Percentiles rank a stretch among this genome's conserved stretches.
Evolutionary conservation across 2,329 filamentous ascomycete species (phyloP).

Genomic region (Microdochium bolleyi): DNA sequence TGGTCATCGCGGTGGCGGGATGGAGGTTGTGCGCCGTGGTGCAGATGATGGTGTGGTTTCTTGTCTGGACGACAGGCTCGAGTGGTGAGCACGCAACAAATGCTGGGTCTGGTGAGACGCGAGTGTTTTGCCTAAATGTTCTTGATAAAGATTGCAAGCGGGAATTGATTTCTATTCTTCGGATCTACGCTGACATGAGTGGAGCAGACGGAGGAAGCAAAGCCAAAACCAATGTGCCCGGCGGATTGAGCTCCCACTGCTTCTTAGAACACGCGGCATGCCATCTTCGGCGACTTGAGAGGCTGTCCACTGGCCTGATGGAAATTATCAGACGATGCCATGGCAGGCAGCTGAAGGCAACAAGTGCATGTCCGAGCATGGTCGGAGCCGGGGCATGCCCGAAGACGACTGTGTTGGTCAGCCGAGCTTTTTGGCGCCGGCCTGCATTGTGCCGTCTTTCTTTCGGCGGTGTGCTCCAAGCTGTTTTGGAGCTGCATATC

Average conservation of each 20-base stretch:
- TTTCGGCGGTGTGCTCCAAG: neutral
- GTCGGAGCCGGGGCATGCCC: neutral
- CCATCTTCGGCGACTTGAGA: neutral
- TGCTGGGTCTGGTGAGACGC: neutral
- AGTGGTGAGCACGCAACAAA: neutral
- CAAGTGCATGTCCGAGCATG: neutral
- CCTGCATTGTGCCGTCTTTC: neutral
- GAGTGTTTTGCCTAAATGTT: neutral
- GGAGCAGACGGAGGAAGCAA: neutral
- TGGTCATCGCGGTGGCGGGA: neutral
- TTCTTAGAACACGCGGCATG: neutral
- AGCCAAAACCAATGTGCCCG: neutral
- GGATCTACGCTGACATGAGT: neutral
- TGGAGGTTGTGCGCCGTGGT: neutral
- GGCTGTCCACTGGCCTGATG: neutral
- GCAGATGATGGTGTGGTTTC: neutral
- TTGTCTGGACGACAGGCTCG: neutral
- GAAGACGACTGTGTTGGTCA: neutral
- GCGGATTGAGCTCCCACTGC: neutral
- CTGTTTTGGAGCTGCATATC: neutral
- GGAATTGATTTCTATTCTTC: neutral
- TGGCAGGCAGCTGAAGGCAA: neutral
- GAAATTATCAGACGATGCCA: neutral
- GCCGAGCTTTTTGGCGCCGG: neutral
- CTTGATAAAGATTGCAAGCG: neutral